A percentile compares a stretch with the other conserved stretches of the same genome.
Conservation (phyloP, 78 protist species). For the Pigoraptor vietnamica region DNA sequence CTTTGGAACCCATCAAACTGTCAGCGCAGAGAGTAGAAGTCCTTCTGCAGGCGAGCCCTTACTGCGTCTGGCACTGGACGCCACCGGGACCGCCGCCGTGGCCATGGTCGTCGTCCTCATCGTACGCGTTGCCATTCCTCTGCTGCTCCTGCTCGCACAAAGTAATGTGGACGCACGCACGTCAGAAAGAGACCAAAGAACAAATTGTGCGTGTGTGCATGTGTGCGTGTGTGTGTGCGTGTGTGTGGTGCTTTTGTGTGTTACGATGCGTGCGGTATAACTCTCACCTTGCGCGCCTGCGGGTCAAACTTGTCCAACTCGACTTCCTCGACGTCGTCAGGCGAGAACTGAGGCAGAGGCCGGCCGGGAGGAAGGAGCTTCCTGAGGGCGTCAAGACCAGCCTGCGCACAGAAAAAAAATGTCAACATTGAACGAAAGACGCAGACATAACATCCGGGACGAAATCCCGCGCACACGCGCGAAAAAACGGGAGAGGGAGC, state of each 20-base stretch:
- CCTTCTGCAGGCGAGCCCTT: neutral
- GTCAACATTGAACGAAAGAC: no score
- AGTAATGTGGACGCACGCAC: neutral
- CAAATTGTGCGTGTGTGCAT: no score
- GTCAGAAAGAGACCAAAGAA: neutral
- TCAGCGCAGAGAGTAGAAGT: no score
- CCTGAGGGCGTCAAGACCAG: neutral
- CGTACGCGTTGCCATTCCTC: neutral
- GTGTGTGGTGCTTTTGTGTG: no score
- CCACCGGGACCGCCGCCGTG: conserved; percentile 9
- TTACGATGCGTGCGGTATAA: no score
- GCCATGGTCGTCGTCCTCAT: conserved; percentile 32
- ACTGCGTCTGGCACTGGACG: conserved; percentile 31
- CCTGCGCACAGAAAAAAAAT: no score
- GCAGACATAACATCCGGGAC: no score
- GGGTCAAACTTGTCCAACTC: neutral
- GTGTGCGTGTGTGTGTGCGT: no score
- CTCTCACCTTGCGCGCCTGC: neutral
- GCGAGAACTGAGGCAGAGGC: neutral
- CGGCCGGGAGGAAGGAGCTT: conserved; percentile 6
- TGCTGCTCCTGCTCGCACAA: neutral
- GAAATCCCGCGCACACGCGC: no score
- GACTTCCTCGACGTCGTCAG: conserved; percentile 19
- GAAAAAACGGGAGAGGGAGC: no score
- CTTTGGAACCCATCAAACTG: no score